Conservation (phyloP, 2,329 filamentous ascomycete species). For the Aspergillus clavatus region DNA sequence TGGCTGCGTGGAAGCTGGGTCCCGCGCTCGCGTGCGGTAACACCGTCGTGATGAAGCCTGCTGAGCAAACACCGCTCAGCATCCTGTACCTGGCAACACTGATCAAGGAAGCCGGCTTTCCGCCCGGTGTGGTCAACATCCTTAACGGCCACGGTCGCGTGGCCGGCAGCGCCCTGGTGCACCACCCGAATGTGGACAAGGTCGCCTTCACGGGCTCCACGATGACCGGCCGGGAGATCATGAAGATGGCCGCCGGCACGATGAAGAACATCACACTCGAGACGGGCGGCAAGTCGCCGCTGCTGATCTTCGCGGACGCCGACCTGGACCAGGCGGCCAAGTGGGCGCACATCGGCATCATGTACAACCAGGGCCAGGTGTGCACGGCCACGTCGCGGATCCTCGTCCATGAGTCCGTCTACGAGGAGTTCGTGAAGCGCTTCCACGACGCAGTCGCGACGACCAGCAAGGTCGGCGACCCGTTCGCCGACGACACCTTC, state of each 20-base stretch:
- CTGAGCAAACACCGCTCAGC: conserved; percentile 32
- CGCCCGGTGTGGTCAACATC: conserved; percentile 33
- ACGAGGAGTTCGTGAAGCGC: conserved; percentile 29
- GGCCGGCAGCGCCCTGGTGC: conserved; percentile 28
- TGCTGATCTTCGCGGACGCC: conserved; percentile 62
- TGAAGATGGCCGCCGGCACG: conserved; percentile 34
- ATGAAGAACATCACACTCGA: conserved; percentile 35
- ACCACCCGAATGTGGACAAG: conserved; percentile 32
- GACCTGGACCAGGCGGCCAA: conserved; percentile 65
- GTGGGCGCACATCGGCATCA: conserved; percentile 58
- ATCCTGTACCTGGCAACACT: conserved; percentile 32
- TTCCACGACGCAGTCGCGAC: conserved; percentile 29
- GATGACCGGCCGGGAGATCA: conserved; percentile 30
- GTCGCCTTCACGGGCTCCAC: conserved; percentile 34
- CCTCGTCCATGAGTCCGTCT: conserved; percentile 52
- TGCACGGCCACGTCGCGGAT: conserved; percentile 41
- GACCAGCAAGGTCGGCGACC: conserved; percentile 35
- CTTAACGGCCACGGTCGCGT: conserved; percentile 30
- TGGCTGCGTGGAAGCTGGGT: conserved; percentile 52
- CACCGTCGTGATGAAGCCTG: conserved; percentile 32
- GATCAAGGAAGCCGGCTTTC: conserved; percentile 33
- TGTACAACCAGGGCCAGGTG: conserved; percentile 39
- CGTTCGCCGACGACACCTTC: conserved; percentile 35
- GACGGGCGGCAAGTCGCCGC: conserved; percentile 61
- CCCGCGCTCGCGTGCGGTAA: conserved; percentile 34